A percentile compares a stretch with the other conserved stretches of the same genome.
phyloP scores from a whole-genome alignment of 140 eudicot species.

The Erigeron philadelphicus region DNA sequence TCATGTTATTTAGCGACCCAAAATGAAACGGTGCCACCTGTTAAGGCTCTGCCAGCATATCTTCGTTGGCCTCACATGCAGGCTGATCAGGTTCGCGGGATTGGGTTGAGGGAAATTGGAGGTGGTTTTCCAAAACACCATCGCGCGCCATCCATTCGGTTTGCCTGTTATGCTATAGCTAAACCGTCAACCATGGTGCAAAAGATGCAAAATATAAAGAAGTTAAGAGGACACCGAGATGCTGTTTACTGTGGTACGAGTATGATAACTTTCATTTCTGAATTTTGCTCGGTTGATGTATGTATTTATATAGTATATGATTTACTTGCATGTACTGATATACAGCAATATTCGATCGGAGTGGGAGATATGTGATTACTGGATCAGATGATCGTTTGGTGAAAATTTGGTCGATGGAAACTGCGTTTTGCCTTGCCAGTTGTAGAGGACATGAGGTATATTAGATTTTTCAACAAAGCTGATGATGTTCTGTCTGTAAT shows the following conservation, averaged over 20 bases:
- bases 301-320: background rate
- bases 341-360: constrained; percentile 88
- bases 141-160: constrained; percentile 88
- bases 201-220: constrained; percentile 89
- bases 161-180: constrained; percentile 85
- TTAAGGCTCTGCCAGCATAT: constrained; percentile 52
- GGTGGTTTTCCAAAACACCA: constrained; percentile 95
- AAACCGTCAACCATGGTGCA: constrained; percentile 89
- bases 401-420: constrained; percentile 99
- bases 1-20: constrained; percentile 41
- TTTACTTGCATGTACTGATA: constrained; percentile 12
- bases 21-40: constrained; percentile 43
- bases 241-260: constrained; percentile 93
- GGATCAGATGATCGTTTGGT: constrained; percentile 99
- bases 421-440: constrained; percentile 86
- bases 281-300: background rate
- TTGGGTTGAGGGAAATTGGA: constrained; percentile 83
- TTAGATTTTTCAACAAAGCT: constrained; percentile 6
- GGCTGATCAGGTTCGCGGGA: constrained; percentile 88
- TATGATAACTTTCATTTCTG: constrained; percentile 1
- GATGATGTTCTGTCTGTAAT: constrained; percentile 4
- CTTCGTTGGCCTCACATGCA: constrained; percentile 99
- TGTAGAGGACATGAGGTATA: constrained; percentile 99
- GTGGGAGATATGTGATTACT: constrained; percentile 90
- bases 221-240: constrained; percentile 85